phyloP scores from a whole-genome alignment of 1,139 yeast genomes.

The Geotrichum histeridarum region DNA sequence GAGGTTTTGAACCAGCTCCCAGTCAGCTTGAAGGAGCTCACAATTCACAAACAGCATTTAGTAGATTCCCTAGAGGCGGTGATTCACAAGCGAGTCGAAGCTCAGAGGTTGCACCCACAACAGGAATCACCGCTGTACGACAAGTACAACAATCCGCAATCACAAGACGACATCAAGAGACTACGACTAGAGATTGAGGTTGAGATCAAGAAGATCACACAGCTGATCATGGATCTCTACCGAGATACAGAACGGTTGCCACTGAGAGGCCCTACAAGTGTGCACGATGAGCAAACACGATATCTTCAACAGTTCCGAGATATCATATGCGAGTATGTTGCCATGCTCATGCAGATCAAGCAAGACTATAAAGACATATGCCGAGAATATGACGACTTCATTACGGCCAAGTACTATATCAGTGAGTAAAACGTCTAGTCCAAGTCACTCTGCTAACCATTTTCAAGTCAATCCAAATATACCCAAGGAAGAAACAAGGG shows the following conservation, averaged over 20 bases:
- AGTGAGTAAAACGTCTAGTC: background rate
- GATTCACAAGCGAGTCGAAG: slow-evolving; percentile 2
- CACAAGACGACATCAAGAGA: background rate
- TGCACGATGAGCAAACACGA: background rate
- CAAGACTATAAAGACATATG: slow-evolving; percentile 12
- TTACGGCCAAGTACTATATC: slow-evolving; percentile 6
- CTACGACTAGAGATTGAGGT: background rate
- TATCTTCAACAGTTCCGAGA: background rate
- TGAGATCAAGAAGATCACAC: background rate
- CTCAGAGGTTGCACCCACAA: slow-evolving; percentile 7
- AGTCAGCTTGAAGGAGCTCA: background rate
- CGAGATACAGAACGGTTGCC: background rate
- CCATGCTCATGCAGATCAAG: slow-evolving; percentile 4
- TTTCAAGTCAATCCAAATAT: slow-evolving; percentile 8
- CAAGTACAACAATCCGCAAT: slow-evolving; percentile 6
- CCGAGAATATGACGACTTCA: slow-evolving; percentile 5
- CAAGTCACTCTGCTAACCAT: background rate
- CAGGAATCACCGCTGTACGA: slow-evolving; percentile 2
- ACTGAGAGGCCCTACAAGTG: too few species aligned
- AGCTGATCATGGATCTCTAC: slow-evolving; percentile 5
- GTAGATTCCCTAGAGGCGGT: slow-evolving; percentile 3
- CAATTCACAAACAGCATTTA: background rate
- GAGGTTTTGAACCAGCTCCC: slow-evolving; percentile 1
- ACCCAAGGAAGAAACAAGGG: slow-evolving; percentile 2
- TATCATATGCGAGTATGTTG: background rate